Evolutionary conservation across 441 rosid genomes (phyloP).

Genomic region (Manihot esculenta): DNA sequence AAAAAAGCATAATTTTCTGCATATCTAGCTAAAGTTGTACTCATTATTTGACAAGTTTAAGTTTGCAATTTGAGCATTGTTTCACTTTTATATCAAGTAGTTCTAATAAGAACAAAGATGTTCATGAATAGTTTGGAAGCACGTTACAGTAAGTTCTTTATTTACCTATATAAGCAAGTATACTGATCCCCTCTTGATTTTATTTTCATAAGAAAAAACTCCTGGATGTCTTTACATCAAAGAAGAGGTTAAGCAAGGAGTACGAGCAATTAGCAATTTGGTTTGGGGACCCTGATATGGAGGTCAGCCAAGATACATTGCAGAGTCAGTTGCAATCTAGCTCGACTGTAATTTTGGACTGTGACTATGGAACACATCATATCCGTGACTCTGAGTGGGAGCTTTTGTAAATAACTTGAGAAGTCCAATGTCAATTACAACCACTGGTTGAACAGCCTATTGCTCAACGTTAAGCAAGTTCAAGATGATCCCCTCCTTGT

Average conservation of each 20-base stretch:
- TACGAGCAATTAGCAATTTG: conserved; percentile 70
- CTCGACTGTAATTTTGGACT: conserved; percentile 22
- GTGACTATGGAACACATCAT: conserved; percentile 19
- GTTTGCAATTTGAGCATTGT: background rate
- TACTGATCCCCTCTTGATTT: background rate
- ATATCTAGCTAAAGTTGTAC: background rate
- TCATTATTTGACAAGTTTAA: background rate
- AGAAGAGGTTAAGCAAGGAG: conserved; percentile 60
- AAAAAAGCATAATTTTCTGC: background rate
- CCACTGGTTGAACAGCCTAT: conserved; percentile 4
- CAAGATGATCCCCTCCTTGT: conserved; percentile 5
- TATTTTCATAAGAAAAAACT: conserved; percentile 46
- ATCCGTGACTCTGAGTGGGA: conserved; percentile 63
- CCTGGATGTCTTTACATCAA: conserved; percentile 55
- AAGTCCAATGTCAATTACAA: background rate
- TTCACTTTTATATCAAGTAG: background rate
- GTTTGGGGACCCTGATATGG: conserved; percentile 59
- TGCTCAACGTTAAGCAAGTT: conserved; percentile 17
- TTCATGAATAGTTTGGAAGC: background rate
- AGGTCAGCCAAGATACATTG: conserved; percentile 22
- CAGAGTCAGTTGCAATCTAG: conserved; percentile 26
- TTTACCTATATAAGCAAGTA: background rate
- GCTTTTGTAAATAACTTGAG: conserved; percentile 42
- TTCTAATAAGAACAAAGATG: background rate
- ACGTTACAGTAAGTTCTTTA: too few relatives aligned